Base-by-base conservation (phyloP, 352 stramenopile genomes). In the Stramenopiles sp. region DNA sequence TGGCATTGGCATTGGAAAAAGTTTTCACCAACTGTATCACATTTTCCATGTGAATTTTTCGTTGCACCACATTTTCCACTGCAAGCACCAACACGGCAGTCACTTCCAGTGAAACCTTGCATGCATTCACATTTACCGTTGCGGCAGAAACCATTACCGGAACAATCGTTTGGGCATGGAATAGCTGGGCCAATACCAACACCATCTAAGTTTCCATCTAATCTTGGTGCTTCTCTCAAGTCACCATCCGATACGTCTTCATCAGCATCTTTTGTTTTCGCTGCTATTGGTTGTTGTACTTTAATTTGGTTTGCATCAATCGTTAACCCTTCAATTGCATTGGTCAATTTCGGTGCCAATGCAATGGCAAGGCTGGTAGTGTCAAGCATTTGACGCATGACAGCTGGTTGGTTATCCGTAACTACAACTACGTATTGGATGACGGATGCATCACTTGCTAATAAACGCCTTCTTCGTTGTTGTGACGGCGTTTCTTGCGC, bases 151-250 rank as follows among this genome's bases (percentile, higher is more conserved):
- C 93, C 94, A 81, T 90, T 94, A 78, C 81, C 83, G 82, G 91
- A 95, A 88, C 94, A 98, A 83, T 94, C 86, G 86, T 96, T 97
- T n/a, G 93, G 1, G 7, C 78, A 84, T 33, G 65, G 65, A 53
- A 53, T 53, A 13, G 38, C 38, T 13, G 38, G 38, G 38, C 38
- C 38, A 13, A 53, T 53, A 13, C 38, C 38, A 53, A 53, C 38
- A 13, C 38, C 38, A 13, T 53, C 38, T 53, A 53, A 53, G 38
- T 53, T 53, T 53, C 38, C 38, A 13, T 53, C 38, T 53, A 53
- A 53, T 53, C 13, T 53, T 13, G 38, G 38, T 4, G 38, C 38
- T 53, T 53, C 38, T 53, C 13, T 53, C 38, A 53, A 53, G 38
- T 53, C 38, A 53, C 38, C 38, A 53, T 53, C 38, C 4, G 38